Evolutionary conservation across 78 protist species (phyloP), one percentile per base, ranked within the genome.

Genomic region (Dictyostelium citrinum): DNA sequence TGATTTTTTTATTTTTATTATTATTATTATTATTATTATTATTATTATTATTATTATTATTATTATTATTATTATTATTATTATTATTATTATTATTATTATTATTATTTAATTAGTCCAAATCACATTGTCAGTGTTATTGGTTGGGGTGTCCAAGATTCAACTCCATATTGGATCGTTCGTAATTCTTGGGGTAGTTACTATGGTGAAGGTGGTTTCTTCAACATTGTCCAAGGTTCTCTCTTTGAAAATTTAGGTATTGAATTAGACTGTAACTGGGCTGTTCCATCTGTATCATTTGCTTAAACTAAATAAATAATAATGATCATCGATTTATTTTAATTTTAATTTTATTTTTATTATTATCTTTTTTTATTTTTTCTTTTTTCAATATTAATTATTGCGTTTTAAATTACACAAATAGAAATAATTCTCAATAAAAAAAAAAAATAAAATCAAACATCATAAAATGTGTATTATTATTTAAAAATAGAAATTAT

Each of bases 141-240:
- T 31, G 98, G 98, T 60, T 97, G 82, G 90, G 97, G 97, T 60
- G 82, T 43, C 0, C 90, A 86, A 43, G 43, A 90, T 39, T 93
- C 64, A 55, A 71, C 29, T 2, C 33, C 37, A 16, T 93, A 81
- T 91, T 97, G 96, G 64, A 55, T 55, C 3, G 64, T 55, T 20
- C 64, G 64, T 55, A 55, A 55, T 20, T 55, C 64, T 6, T 45
- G 92, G 75, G 98, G 98, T 2, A 55, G 17, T 10, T 81, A 82
- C 29, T 97, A 95, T 83, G 98, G 97, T 24, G 97, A 95, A 35
- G n/a, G 22, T 67, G 98, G 98, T 7, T 96, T 68, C 84, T 95
- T 97, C 93, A 41, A 95, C 43, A 95, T 96, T 39, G 91, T 84
- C 5, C 95, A 64, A 39, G 97, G 97, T 67, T 7, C 20, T 11